These are phyloP conservation scores for Stephania japonica DNA, from an alignment of 164 flowering plant genomes.

Conservation along the genomic window DNA sequence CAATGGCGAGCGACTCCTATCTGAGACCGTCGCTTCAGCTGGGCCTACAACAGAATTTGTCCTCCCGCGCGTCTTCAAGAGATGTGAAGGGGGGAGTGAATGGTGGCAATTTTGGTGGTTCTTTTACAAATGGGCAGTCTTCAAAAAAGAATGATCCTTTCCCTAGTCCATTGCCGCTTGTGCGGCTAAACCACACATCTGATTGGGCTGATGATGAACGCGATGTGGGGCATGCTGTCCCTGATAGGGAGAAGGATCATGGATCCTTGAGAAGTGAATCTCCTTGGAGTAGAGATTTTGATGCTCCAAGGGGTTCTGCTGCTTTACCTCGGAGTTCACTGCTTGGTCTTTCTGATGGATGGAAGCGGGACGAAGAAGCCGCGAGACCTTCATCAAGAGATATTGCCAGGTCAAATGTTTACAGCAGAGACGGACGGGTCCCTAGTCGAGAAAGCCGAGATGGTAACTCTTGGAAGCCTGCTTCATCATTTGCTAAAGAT, in stretches of 20 bases:
- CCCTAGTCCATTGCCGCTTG: constrained; percentile 66
- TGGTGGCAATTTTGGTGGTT: constrained; percentile 18
- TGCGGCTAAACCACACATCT: constrained; percentile 64
- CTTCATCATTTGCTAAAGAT: constrained; percentile 34
- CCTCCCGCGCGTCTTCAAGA: constrained; percentile 21
- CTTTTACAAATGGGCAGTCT: constrained; percentile 18
- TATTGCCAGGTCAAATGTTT: constrained; percentile 36
- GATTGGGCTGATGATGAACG: constrained; percentile 99
- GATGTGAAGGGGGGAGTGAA: constrained; percentile 25
- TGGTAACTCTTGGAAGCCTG: constrained; percentile 52
- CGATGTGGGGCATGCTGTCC: constrained; percentile 60
- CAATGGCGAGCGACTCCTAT: constrained; percentile 20
- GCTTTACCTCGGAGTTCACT: constrained; percentile 39
- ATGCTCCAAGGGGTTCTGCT: constrained; percentile 45
- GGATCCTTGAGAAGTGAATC: constrained; percentile 45
- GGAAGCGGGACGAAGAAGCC: constrained; percentile 46
- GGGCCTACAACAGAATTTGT: constrained; percentile 38
- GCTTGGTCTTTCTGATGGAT: constrained; percentile 31
- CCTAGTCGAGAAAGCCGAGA: constrained; percentile 60
- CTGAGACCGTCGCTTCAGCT: constrained; percentile 26
- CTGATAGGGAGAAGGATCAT: constrained; percentile 47
- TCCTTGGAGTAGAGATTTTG: constrained; percentile 66
- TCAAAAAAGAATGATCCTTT: constrained; percentile 50
- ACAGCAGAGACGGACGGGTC: constrained; percentile 33
- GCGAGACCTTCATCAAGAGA: constrained; percentile 48